Base-by-base conservation (phyloP, 1,284 basidiomycete species). In the Cutaneotrichosporon sp. region DNA sequence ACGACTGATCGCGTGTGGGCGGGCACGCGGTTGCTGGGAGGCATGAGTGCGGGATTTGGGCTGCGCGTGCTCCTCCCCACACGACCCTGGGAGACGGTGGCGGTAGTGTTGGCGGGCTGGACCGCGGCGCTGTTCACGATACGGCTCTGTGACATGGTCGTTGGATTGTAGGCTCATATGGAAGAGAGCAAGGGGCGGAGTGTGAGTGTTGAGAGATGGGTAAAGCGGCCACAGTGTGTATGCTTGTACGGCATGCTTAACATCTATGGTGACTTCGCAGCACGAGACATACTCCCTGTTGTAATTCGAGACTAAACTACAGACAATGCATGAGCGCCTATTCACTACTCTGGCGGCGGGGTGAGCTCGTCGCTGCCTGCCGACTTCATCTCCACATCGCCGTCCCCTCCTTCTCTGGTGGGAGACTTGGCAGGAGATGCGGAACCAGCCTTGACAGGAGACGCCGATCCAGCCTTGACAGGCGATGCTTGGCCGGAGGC, bases 71-170 rank as follows among this genome's bases (percentile, higher is more conserved):
- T 62, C 19, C 53, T 66, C 31, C 68, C 74, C 12, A 76, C 70
- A n/a, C 55, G 55, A 62, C 88, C 90, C 0, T 47, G 83, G 39
- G 82, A 88, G 68, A 90, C 88, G 0, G 88, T 86, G 3, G 59
- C 82, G 14, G 83, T 91, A 34, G 86, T 94, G 35, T 70, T 90
- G 1, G 75, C 78, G 1, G 90, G 88, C 0, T 93, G 90, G 90
- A 76, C 68, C 0, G 79, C 81, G 5, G 90, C 89, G 4, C 14
- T 49, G 10, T n/a, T n/a, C 4, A 20, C n/a, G 3, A 17, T 17
- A 27, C 26, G 29, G 11, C n/a, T 31, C 5, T 43, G 42, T 10
- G 26, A 43, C 19, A 24, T 24, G 6, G 6, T 26, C 22, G 24
- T 14, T 16, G 38, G 35, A 3, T 20, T 38, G 35, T 38, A 38